phyloP scores from a whole-genome alignment of 1,284 basidiomycete species.

The Sanghuangporus weigelae region DNA sequence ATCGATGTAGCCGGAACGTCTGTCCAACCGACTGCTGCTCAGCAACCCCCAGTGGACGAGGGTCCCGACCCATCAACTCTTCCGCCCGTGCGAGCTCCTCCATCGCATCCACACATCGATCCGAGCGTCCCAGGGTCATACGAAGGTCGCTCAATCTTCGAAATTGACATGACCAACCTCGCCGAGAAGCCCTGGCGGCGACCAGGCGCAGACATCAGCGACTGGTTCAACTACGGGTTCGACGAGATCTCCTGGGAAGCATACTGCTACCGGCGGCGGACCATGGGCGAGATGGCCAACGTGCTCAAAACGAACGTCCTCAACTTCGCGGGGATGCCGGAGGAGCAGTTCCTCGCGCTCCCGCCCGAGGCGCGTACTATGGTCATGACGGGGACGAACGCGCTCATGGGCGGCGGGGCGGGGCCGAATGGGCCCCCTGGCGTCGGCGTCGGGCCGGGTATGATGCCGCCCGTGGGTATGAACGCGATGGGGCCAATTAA shows the following conservation, averaged over 20 bases:
- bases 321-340: conserved; percentile 74
- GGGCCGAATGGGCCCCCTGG: conserved; percentile 40
- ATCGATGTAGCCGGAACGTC: conserved; percentile 8
- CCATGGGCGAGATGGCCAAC: conserved; percentile 73
- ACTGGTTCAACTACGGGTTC: conserved; percentile 99
- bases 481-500: conserved; percentile 37
- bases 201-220: conserved; percentile 90
- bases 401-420: conserved; percentile 48
- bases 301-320: conserved; percentile 75
- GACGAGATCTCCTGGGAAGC: conserved; percentile 95
- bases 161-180: conserved; percentile 81
- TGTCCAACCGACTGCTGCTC: conserved; percentile 21
- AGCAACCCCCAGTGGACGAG: conserved; percentile 32
- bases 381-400: conserved; percentile 73
- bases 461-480: conserved; percentile 48
- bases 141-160: conserved; percentile 81
- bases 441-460: conserved; percentile 30
- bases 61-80: conserved; percentile 59
- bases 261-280: conserved; percentile 83
- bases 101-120: conserved; percentile 74
- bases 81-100: conserved; percentile 60
- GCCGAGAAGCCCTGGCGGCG: conserved; percentile 90
- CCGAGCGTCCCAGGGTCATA: conserved; percentile 59
- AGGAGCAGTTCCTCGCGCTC: conserved; percentile 69
- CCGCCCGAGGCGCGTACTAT: conserved; percentile 76